phyloP scores from a whole-genome alignment of 352 stramenopile species.

The Phytophthora kernoviae region DNA sequence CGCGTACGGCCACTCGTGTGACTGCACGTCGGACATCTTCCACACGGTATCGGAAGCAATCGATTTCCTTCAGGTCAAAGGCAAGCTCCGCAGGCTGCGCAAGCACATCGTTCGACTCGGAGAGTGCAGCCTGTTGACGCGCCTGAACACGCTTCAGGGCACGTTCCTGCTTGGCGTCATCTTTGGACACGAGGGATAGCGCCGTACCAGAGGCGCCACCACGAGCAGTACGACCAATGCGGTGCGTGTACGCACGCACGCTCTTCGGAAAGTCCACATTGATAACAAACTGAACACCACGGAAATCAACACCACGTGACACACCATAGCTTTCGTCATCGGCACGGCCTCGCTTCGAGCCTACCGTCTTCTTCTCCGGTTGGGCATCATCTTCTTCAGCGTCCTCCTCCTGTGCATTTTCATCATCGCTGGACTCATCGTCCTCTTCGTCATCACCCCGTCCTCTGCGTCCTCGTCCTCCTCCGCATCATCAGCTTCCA shows the following conservation, averaged over 20 bases:
- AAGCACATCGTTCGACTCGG: conserved; percentile 82
- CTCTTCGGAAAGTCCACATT: conserved; percentile 99
- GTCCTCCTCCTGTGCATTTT: conserved; percentile 59
- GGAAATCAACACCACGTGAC: conserved; percentile 98
- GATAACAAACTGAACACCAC: conserved; percentile 98
- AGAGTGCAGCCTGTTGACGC: conserved; percentile 87
- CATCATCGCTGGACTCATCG: conserved; percentile 74
- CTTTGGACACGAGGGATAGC: conserved; percentile 93
- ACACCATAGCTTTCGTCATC: conserved; percentile 95
- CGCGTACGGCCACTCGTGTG: conserved; percentile 93
- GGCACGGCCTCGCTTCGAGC: conserved; percentile 53
- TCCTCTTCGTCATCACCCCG: conserved; percentile 24
- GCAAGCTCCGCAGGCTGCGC: conserved; percentile 94
- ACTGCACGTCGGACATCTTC: conserved; percentile 95
- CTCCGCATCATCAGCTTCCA: conserved; percentile 59
- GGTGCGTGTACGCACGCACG: conserved; percentile 96
- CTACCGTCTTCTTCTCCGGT: conserved; percentile 37
- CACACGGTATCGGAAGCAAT: conserved; percentile 98
- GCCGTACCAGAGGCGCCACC: conserved; percentile 96
- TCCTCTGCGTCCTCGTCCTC: conserved; percentile 59
- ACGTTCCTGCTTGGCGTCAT: conserved; percentile 80
- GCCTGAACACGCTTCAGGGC: conserved; percentile 92
- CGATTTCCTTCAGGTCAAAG: conserved; percentile 98
- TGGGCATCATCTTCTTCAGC: conserved; percentile 43
- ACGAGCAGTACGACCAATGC: conserved; percentile 97